Base-by-base conservation (phyloP, 2,329 filamentous ascomycete species). In the Colletotrichum eleusines region DNA sequence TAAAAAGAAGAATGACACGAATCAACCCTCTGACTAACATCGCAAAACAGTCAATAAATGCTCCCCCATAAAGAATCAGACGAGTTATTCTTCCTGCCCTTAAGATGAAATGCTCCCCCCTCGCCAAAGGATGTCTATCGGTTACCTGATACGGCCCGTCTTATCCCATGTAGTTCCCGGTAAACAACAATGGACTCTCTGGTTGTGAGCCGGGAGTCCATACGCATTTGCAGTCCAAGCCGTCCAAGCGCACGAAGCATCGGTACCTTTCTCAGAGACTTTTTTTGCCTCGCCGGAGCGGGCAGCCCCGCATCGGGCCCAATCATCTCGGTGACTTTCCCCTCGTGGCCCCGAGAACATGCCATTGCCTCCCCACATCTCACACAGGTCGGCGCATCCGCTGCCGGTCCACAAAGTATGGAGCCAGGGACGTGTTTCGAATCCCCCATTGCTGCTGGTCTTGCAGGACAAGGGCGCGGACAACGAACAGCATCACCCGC, bases 201-300 rank as follows among this genome's bases (percentile, higher is more conserved):
- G 3, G 14, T 40, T 16, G 1, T 6, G 26, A 16, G 1, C 1
- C 12, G 6, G n/a, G n/a, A 18, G 11, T 9, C 14, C n/a, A 18
- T 38, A 7, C 31, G 5, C 3, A 14, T 26, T 26, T 7, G 12
- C 14, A 26, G 44, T 26, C 8, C 12, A 1, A 12, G 51, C 26
- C n/a, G 4, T 55, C 51, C 31, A 14, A 18, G 28, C 31, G 11
- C 9, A 33, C 28, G n/a, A n/a, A 16, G 40, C 12, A n/a, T 51
- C 65, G 33, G 59, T 23, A 12, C 23, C 46, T 62, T 59, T 5
- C 46, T 44, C 65, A 58, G 65, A 67, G 65, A 67, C 65, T 55
- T 67, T 67, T n/a, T 67, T 67, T 55, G n/a, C 31, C 35, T 12
- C 11, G 9, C 59, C 44, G 31, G 59, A 16, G 14, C 31, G 18